Evolutionary conservation across 768 basidiomycete genomes (phyloP).

Genomic region (Paxillus involutus): DNA sequence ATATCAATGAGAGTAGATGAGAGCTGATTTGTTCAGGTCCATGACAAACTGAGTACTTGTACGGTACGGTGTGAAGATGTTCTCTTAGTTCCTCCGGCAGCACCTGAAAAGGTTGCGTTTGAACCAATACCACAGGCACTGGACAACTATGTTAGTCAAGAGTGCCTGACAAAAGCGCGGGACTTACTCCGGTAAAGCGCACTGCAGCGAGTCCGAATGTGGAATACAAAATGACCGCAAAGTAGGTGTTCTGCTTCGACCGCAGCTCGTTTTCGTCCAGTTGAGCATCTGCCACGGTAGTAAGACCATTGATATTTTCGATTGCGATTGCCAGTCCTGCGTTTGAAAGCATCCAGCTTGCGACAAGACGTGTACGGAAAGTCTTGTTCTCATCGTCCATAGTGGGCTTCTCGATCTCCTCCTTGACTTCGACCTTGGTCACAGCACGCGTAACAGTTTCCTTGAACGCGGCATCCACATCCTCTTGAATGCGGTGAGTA

Average conservation of each 20-base stretch:
- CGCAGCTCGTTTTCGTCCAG: slow-evolving; percentile 42
- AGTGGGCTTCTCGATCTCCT: slow-evolving; percentile 73
- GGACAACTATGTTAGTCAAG: not conserved
- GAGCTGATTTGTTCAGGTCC: slow-evolving; percentile 24
- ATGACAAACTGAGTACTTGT: slow-evolving; percentile 16
- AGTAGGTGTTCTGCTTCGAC: slow-evolving; percentile 62
- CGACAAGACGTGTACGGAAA: slow-evolving; percentile 87
- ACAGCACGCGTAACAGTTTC: slow-evolving; percentile 88
- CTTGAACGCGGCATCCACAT: slow-evolving; percentile 89
- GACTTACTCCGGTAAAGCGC: slow-evolving; percentile 74
- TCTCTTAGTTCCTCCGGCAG: slow-evolving; percentile 67
- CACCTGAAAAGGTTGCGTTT: slow-evolving; percentile 80
- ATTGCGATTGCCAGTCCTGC: slow-evolving; percentile 72
- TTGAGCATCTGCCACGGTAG: slow-evolving; percentile 34
- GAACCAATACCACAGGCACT: slow-evolving; percentile 85
- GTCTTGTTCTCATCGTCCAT: slow-evolving; percentile 90
- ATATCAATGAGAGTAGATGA: slow-evolving; percentile 34
- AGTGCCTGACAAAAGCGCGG: not conserved
- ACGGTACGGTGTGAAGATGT: not conserved
- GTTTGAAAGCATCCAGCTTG: slow-evolving; percentile 78
- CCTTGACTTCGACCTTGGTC: slow-evolving; percentile 67
- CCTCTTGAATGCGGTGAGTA: slow-evolving; percentile 77
- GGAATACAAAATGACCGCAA: slow-evolving; percentile 75
- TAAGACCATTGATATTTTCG: slow-evolving; percentile 70
- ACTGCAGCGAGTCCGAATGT: slow-evolving; percentile 73